Evolutionary conservation across 805 yeast genomes (phyloP), one percentile per base, ranked within the genome.

Genomic region (Candida pseudofarinosa): DNA sequence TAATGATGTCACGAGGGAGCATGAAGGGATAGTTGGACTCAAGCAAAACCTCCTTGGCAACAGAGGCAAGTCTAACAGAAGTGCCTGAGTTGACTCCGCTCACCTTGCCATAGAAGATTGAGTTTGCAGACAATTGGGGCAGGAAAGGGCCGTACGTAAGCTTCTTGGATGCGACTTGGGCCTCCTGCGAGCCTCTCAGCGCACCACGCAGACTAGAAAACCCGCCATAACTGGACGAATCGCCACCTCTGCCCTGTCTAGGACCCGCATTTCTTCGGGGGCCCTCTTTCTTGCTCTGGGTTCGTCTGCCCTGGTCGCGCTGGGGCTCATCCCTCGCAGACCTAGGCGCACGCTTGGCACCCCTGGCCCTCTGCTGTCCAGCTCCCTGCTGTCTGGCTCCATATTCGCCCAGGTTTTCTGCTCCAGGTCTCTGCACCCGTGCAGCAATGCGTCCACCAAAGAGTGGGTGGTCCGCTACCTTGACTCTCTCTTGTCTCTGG

Each of bases 21-120:
- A 53, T 52, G 55, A 59, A 71, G 3, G 76, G 76, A 51, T 69
- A 71, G 38, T 68, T 64, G 15, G 74, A 67, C 35, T 56, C 56
- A 38, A 65, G 44, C 47, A 71, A 61, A 23, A 60, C 52, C 33
- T 64, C 61, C 53, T 71, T 71, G 42, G 71, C 58, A 38, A 71
- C 60, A 36, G 73, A 65, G 2, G 73, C 69, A 8, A 69, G 60
- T 48, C 74, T 58, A 6, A 69, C 53, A 15, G 60, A 46, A 8
- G 58, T 42, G 28, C 59, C 44, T 4, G 63, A 44, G 46, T 58
- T 58, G 36, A 63, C 47, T 38, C 55, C 51, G 28, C 71, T 48
- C 4, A 63, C 51, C 52, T 69, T 68, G 4, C 73, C 73, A 50
- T 71, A 58, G 42, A 70, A 59, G 47, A 70, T 67, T 16, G 60